phyloP scores from a whole-genome alignment of 306 rosid species.

The Canavalia gladiata region DNA sequence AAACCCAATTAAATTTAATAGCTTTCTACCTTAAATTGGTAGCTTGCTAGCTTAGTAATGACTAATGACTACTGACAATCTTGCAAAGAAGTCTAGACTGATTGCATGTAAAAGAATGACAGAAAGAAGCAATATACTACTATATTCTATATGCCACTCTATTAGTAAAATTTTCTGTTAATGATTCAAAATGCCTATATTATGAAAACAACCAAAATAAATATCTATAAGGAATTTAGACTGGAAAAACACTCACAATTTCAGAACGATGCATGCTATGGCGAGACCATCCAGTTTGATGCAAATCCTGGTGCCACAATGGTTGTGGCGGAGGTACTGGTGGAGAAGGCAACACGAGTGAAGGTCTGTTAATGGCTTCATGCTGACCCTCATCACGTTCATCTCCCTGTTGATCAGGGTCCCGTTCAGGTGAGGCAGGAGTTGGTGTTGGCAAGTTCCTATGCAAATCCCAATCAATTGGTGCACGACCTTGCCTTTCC shows the following conservation, averaged over 20 bases:
- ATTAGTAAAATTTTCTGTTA: background rate
- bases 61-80: slow-evolving; percentile 27
- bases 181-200: slow-evolving; percentile 20
- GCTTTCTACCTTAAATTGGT: slow-evolving; percentile 23
- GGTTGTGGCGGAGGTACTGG: slow-evolving; percentile 99
- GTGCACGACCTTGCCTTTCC: slow-evolving; percentile 93
- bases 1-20: slow-evolving; percentile 15
- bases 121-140: slow-evolving; percentile 6
- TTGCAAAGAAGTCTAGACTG: slow-evolving; percentile 21
- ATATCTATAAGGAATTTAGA: slow-evolving; percentile 30
- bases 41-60: slow-evolving; percentile 25
- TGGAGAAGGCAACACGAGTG: slow-evolving; percentile 85
- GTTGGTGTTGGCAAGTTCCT: slow-evolving; percentile 79
- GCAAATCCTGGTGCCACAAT: slow-evolving; percentile 94
- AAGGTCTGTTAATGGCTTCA: slow-evolving; percentile 81
- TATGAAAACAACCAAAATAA: slow-evolving; percentile 4
- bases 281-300: slow-evolving; percentile 96
- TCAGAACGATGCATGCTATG: slow-evolving; percentile 98
- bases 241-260: slow-evolving; percentile 69
- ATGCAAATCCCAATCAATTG: slow-evolving; percentile 99
- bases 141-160: slow-evolving; percentile 6
- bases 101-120: slow-evolving; percentile 22
- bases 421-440: slow-evolving; percentile 76
- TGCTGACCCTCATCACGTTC: slow-evolving; percentile 81
- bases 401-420: slow-evolving; percentile 76